A percentile compares a stretch with the other conserved stretches of the same genome.
phyloP scores from a whole-genome alignment of 1,284 basidiomycete genomes.

The Apiotrichum veenhuisii region DNA sequence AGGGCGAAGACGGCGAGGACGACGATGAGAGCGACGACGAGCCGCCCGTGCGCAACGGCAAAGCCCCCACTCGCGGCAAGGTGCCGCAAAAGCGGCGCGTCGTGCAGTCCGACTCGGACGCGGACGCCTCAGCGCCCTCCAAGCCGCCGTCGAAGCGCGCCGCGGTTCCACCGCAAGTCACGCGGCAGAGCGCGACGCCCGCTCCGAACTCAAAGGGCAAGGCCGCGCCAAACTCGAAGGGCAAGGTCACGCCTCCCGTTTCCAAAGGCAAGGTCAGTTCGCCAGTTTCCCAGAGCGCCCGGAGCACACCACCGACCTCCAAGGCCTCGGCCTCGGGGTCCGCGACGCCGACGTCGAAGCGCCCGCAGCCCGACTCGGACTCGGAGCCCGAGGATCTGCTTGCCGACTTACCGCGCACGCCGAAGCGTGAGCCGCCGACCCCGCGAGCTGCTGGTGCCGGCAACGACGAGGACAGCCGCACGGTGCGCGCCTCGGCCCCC shows the following conservation, averaged over 20 bases:
- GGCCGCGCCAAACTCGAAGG: slow-evolving; percentile 1
- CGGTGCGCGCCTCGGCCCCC: slow-evolving; percentile 10
- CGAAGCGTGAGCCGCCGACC: not conserved
- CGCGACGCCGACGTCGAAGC: not conserved
- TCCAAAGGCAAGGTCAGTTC: not conserved
- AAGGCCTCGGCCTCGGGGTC: not conserved
- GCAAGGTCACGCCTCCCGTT: not conserved
- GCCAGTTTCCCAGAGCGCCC: not conserved
- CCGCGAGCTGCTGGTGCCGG: slow-evolving; percentile 3
- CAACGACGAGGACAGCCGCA: slow-evolving; percentile 10
- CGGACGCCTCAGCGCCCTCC: not conserved
- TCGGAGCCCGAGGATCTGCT: slow-evolving; percentile 9
- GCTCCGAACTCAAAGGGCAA: not conserved
- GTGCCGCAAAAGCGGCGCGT: slow-evolving; percentile 13
- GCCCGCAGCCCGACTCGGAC: not conserved
- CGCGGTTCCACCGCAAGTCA: not conserved
- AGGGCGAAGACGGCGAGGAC: slow-evolving; percentile 7
- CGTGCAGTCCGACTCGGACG: slow-evolving; percentile 11
- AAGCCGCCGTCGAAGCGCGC: not conserved
- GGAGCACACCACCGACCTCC: not conserved
- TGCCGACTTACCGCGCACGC: not conserved
- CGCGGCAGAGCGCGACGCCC: not conserved
- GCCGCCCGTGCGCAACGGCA: slow-evolving; percentile 1
- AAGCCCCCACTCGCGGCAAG: not conserved
- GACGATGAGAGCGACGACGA: slow-evolving; percentile 4